Base-by-base conservation (phyloP, 352 stramenopile genomes). In the Pythium biforme region DNA sequence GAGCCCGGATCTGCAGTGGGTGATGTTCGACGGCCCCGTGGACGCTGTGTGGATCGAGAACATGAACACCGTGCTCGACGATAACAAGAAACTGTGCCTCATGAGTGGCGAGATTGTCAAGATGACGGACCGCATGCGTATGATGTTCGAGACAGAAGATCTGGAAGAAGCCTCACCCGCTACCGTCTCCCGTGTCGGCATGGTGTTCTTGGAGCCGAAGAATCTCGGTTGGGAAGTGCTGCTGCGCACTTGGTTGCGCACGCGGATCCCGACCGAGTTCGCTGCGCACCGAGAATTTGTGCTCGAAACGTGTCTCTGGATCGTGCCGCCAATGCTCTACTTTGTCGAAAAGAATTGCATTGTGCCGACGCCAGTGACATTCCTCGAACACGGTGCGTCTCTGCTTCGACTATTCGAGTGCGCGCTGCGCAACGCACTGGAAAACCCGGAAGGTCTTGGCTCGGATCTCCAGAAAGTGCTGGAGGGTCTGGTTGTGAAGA, bases 71-170 rank as follows among this genome's bases (percentile, higher is more conserved):
- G 94, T 98, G 41, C 81, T 98, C 17, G 94, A 98, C 54, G 93
- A 98, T 61, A 98, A 98, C 80, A 98, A 98, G 71, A 97, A 98
- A 61, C 70, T 98, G 1, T 98, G 92, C 55, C 70, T 98, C 1
- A 97, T 96, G 49, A 97, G 81, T 57, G 95, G 95, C 4, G 94
- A 98, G 73, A 97, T 97, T 68, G 75, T 98, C 40, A 92, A 97
- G 59, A 98, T 98, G 94, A 96, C 87, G 2, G 82, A 91, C 47
- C 79, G 97, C 31, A 98, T 98, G 95, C 97, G 90, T 9, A 98
- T 98, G 94, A 98, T 98, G 91, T 98, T 98, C 53, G 95, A 98
- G 68, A 88, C 96, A 17, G 92, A 98, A 66, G 95, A 98, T 57
- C 73, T 98, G 1, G 92, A 81, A 0, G 92, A 98, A 1, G 95